These are phyloP conservation scores for Peniophora sp. DNA, from an alignment of 1,284 basidiomycete genomes.

Conservation along the genomic window DNA sequence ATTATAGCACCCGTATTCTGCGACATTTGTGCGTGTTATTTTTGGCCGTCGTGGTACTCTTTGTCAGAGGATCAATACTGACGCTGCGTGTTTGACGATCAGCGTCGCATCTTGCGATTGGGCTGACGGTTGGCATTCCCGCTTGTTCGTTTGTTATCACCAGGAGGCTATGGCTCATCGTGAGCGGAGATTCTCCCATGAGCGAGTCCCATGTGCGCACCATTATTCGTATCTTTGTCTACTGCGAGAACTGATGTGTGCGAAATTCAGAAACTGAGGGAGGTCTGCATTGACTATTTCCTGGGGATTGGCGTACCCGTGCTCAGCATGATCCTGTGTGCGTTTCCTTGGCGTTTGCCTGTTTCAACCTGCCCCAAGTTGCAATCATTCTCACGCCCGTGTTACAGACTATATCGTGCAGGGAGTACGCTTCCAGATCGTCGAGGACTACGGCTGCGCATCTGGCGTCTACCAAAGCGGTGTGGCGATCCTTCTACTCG, in stretches of 20 bases:
- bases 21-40: slow-evolving; percentile 2
- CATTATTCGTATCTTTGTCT: not conserved
- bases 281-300: not conserved
- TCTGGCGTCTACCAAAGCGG: not conserved
- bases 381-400: not conserved
- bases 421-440: not conserved
- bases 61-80: not conserved
- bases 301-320: not conserved
- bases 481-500: not conserved
- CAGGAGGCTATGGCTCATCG: not conserved
- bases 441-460: not conserved
- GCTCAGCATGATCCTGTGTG: not conserved
- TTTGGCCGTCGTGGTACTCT: not conserved
- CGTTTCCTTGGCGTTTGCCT: not conserved
- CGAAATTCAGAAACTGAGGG: not conserved
- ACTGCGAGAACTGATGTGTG: not conserved
- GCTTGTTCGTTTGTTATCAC: not conserved
- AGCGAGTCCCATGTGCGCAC: not conserved
- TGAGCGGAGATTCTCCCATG: not conserved
- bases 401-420: not conserved
- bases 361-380: not conserved
- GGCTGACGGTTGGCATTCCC: not conserved
- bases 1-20: not conserved
- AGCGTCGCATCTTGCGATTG: not conserved
- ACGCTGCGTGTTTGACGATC: not conserved